These are phyloP conservation scores for Chamaenerion angustifolium DNA, from an alignment of 345 rosid species.

Conservation along the genomic window DNA sequence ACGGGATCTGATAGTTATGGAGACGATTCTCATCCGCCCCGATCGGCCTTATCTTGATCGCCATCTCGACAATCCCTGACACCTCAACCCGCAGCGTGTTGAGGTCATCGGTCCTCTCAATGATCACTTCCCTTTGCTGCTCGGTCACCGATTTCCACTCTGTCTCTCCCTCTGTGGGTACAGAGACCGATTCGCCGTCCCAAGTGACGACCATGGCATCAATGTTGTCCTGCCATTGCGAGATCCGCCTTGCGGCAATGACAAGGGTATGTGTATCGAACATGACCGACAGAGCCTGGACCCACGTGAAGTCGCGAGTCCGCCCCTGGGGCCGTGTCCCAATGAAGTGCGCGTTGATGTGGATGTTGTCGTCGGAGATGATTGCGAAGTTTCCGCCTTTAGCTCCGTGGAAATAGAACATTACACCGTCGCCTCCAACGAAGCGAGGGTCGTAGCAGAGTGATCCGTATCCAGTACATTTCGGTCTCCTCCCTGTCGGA, in stretches of 20 bases:
- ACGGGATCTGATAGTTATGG: constrained; percentile 59
- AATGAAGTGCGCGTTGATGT: constrained; percentile 79
- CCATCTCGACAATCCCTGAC: constrained; percentile 39
- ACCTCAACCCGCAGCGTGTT: constrained; percentile 40
- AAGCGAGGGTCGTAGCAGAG: constrained; percentile 79
- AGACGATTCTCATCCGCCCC: constrained; percentile 50
- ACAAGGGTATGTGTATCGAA: constrained; percentile 54
- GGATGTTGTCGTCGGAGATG: constrained; percentile 58
- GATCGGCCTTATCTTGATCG: constrained; percentile 41
- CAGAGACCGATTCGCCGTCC: constrained; percentile 35
- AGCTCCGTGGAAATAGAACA: constrained; percentile 88
- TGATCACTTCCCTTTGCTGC: constrained; percentile 29
- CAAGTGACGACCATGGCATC: constrained; percentile 45
- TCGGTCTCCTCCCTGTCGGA: constrained; percentile 52
- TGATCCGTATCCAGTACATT: constrained; percentile 68
- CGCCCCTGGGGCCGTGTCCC: constrained; percentile 70
- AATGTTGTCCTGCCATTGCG: constrained; percentile 37
- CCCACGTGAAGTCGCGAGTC: constrained; percentile 86
- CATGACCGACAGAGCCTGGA: constrained; percentile 64
- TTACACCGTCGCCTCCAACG: constrained; percentile 73
- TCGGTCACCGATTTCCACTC: constrained; percentile 37
- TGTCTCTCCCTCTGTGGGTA: constrained; percentile 50
- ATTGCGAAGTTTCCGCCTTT: constrained; percentile 79
- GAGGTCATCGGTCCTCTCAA: constrained; percentile 52
- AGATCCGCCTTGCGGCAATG: constrained; percentile 41